These are phyloP conservation scores for Fonsecaea nubica DNA, from an alignment of 2,329 filamentous ascomycete species.

Conservation along the genomic window DNA sequence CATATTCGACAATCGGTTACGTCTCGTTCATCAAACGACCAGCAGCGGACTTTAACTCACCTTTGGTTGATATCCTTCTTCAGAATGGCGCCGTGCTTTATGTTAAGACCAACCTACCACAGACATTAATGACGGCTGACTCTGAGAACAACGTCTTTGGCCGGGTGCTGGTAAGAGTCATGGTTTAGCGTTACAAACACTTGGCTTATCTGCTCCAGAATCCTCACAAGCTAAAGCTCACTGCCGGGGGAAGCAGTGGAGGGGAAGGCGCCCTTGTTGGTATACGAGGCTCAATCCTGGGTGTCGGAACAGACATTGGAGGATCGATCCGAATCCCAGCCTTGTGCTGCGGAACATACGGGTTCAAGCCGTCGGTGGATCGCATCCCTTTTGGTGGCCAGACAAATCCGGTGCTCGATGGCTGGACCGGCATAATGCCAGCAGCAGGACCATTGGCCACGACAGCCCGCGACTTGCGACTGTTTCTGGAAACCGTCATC, in stretches of 20 bases:
- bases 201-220: constrained; percentile 51
- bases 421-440: constrained; percentile 59
- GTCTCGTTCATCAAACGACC: constrained; percentile 39
- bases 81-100: constrained; percentile 57
- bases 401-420: constrained; percentile 55
- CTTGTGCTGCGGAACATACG: constrained; percentile 59
- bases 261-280: constrained; percentile 69
- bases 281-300: constrained; percentile 64
- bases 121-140: constrained; percentile 60
- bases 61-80: constrained; percentile 41
- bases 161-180: constrained; percentile 53
- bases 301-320: constrained; percentile 68
- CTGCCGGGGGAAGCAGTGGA: constrained; percentile 69
- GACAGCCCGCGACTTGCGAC: constrained; percentile 35
- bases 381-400: constrained; percentile 62
- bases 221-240: constrained; percentile 65
- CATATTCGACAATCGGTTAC: constrained; percentile 44
- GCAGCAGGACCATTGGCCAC: constrained; percentile 52
- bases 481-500: constrained; percentile 45
- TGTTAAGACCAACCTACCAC: constrained; percentile 61
- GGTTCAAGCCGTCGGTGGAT: constrained; percentile 56
- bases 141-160: constrained; percentile 65
- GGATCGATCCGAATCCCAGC: constrained; percentile 56
- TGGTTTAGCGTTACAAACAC: background rate
- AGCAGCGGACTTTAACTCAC: constrained; percentile 39